Conservation (phyloP, 2,329 filamentous ascomycete species). For the Cladosporium phlei region DNA sequence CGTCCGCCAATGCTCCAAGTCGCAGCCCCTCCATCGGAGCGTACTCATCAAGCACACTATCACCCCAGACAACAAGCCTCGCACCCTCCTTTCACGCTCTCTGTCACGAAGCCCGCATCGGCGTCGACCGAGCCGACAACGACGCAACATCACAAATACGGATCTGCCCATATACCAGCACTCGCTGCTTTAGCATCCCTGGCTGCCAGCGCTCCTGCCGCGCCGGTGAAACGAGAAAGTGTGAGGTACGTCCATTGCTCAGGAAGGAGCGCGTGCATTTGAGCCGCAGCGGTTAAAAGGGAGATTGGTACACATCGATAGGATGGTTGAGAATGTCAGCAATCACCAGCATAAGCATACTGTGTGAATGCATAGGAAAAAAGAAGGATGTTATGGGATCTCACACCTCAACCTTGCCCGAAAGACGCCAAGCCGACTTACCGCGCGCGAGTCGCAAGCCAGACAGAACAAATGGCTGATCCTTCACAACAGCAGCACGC, state of each 20-base stretch:
- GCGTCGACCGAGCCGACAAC: slow-evolving; percentile 50
- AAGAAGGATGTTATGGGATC: too few species aligned
- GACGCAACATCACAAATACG: slow-evolving; percentile 43
- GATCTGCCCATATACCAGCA: slow-evolving; percentile 37
- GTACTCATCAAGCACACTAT: slow-evolving; percentile 4
- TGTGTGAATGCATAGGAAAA: too few species aligned
- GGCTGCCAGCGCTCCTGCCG: slow-evolving; percentile 13
- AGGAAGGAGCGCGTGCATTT: too few species aligned
- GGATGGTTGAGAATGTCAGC: too few species aligned
- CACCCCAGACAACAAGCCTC: slow-evolving; percentile 7
- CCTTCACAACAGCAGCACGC: slow-evolving; percentile 3
- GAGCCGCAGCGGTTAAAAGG: too few species aligned
- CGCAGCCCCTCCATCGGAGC: slow-evolving; percentile 10
- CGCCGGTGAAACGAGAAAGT: slow-evolving; percentile 8
- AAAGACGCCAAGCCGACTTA: neutral
- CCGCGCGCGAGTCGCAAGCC: slow-evolving; percentile 1
- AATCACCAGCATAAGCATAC: too few species aligned
- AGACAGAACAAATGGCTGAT: slow-evolving; percentile 6
- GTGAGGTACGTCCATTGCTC: slow-evolving; percentile 10
- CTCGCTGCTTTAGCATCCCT: slow-evolving; percentile 55
- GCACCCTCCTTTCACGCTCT: slow-evolving; percentile 8
- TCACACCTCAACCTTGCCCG: too few species aligned
- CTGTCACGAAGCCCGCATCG: slow-evolving; percentile 36
- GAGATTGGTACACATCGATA: too few species aligned
- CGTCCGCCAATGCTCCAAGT: slow-evolving; percentile 9